Evolutionary conservation across 495 filamentous ascomycete genomes (phyloP).

Genomic region (Collariella sp.): DNA sequence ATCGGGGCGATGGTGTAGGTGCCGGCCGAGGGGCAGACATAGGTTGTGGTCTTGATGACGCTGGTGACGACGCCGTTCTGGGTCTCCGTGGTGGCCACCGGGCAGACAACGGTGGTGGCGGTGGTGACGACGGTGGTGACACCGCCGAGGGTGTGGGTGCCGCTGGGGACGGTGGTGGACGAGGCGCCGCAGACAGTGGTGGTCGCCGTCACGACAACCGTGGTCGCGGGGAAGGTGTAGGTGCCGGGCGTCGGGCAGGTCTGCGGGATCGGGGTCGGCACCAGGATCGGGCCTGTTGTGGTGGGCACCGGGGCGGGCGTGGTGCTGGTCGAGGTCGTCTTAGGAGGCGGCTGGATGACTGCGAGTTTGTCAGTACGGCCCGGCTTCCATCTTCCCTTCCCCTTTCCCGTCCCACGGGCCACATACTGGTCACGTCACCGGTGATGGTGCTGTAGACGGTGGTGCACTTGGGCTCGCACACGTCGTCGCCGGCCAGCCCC

Average conservation of each 20-base stretch:
- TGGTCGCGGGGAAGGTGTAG: slow-evolving; percentile 75
- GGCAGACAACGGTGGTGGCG: slow-evolving; percentile 63
- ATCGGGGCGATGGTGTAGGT: slow-evolving; percentile 73
- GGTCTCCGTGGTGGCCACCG: slow-evolving; percentile 58
- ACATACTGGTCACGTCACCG: slow-evolving; percentile 53
- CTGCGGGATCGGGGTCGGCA: slow-evolving; percentile 60
- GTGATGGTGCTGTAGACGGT: slow-evolving; percentile 53
- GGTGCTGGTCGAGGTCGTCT: slow-evolving; percentile 15
- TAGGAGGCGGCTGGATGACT: slow-evolving; percentile 32
- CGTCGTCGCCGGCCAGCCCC: slow-evolving; percentile 30
- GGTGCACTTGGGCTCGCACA: slow-evolving; percentile 55
- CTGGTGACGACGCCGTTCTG: slow-evolving; percentile 57
- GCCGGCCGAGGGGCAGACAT: slow-evolving; percentile 68
- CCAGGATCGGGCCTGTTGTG: slow-evolving; percentile 28
- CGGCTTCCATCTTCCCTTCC: background rate
- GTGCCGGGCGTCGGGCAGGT: slow-evolving; percentile 61
- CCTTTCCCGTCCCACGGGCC: background rate
- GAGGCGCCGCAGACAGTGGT: slow-evolving; percentile 60
- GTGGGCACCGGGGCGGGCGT: slow-evolving; percentile 7
- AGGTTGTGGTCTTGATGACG: slow-evolving; percentile 63
- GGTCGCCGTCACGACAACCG: slow-evolving; percentile 54
- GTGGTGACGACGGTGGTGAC: slow-evolving; percentile 66
- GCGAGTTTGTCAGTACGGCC: background rate
- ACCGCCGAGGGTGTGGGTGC: slow-evolving; percentile 65
- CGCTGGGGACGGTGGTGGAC: slow-evolving; percentile 53